Evolutionary conservation across 305 asterid species (phyloP), one percentile per base, ranked within the genome.

Genomic region (Fraxinus dipetala): DNA sequence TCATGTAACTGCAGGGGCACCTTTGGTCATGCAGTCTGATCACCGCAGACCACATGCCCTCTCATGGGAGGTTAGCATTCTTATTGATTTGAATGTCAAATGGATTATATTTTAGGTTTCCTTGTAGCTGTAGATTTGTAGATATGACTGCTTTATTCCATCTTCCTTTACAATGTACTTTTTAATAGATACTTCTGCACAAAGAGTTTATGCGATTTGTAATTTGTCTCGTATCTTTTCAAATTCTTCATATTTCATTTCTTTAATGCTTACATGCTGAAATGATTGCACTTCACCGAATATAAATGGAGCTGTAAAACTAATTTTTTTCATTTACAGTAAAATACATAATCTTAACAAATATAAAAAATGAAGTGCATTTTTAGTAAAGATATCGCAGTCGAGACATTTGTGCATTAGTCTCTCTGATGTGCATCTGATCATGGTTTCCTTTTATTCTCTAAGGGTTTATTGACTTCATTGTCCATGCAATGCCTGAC

Each of bases 41-140:
- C 96, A 96, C 83, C 99, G 98, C 79, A 90, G 99, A 87, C 98
- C 99, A 85, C 99, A 96, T 90, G 98, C 99, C 79, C 97, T 96
- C 78, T 96, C 99, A 70, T 96, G 99, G 99, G 98, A 96, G 98
- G 99, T 96, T 69, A 90, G 98, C 82, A 40, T 80, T 85, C n/a
- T 82, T 35, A 80, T 82, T 74, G 30, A 84, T 84, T 26, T 8
- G 36, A 85, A 78, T 82, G 31, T 83, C 59, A 77, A 83, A 83
- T 76, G 36, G 34, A 31, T n/a, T 72, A 32, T 56, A 40, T 3
- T 56, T 54, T 84, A 69, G 43, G 34, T 82, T 83, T 85, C 4
- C 32, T 61, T 38, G 51, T 31, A 45, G 30, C 76, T 78, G 35
- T 79, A 73, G 28, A 79, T 72, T 1, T 40, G 6, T 76, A 40